Evolutionary conservation across 495 filamentous ascomycete species (phyloP).

Genomic region (Margaritispora aquatica): DNA sequence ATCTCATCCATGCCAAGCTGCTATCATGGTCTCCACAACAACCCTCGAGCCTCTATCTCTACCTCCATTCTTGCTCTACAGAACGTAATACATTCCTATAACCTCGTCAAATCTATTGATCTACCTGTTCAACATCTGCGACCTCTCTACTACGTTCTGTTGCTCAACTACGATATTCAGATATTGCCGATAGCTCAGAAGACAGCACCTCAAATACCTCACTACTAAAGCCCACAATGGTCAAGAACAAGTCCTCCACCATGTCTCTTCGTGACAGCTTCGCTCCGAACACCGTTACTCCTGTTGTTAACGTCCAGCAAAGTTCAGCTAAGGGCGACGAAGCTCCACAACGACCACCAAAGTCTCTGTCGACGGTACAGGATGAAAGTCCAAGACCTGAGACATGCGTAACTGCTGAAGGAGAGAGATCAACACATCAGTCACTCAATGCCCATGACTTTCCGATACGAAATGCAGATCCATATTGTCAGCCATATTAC

Average conservation of each 20-base stretch:
- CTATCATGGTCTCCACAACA: background rate
- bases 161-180: background rate
- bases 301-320: background rate
- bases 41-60: background rate
- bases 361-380: no score
- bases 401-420: no score
- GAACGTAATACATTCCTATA: background rate
- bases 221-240: slow-evolving; percentile 24
- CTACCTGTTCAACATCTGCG: background rate
- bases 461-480: no score
- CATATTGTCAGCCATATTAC: no score
- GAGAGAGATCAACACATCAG: no score
- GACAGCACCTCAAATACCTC: background rate
- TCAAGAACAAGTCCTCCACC: slow-evolving; percentile 12
- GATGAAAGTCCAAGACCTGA: no score
- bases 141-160: no score
- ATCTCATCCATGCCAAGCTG: background rate
- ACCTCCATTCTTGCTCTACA: background rate
- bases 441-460: no score
- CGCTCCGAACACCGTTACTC: background rate
- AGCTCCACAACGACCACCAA: no score
- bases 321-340: background rate
- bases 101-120: background rate
- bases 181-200: no score
- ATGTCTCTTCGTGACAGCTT: background rate